A percentile compares a stretch with the other conserved stretches of the same genome.
These are phyloP conservation scores for Straminergon stramineum DNA, from an alignment of 225 moss, liverwort and hornwort genomes.

Conservation along the genomic window DNA sequence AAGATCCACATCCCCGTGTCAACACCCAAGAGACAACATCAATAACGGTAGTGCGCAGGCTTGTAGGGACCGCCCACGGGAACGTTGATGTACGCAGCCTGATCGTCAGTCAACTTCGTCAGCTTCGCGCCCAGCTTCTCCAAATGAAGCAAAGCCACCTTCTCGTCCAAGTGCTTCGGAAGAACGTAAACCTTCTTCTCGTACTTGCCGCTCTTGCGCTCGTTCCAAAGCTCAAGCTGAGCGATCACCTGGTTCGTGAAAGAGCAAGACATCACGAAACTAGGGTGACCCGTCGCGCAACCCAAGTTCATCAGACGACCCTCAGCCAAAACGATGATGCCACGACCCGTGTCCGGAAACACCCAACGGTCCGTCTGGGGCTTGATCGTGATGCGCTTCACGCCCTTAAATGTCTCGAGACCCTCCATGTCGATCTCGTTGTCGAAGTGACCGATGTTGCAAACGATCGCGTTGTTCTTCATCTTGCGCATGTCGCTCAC, in stretches of 20 bases:
- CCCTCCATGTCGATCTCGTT: constrained; percentile 92
- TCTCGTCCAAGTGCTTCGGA: constrained; percentile 94
- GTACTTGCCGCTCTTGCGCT: background rate
- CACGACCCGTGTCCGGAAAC: constrained; percentile 52
- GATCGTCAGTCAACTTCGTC: constrained; percentile 51
- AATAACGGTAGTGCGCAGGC: constrained; percentile 78
- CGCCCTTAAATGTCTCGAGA: constrained; percentile 50
- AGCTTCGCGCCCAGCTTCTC: constrained; percentile 75
- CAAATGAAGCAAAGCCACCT: constrained; percentile 74
- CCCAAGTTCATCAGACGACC: constrained; percentile 94
- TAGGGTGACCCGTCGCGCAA: constrained; percentile 90
- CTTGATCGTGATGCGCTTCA: constrained; percentile 89
- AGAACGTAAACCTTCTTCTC: background rate
- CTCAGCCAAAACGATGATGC: constrained; percentile 72
- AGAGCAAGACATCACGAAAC: constrained; percentile 96
- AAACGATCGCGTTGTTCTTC: constrained; percentile 98
- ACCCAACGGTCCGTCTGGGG: constrained; percentile 94
- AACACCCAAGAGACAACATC: background rate
- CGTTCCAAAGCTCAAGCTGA: constrained; percentile 48
- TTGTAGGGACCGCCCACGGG: constrained; percentile 77
- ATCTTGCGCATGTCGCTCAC: constrained; percentile 83
- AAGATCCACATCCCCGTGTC: background rate
- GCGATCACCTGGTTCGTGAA: constrained; percentile 97
- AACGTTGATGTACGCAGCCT: constrained; percentile 77
- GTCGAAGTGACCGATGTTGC: constrained; percentile 96